Conservation (phyloP, 78 protist genomes). For the Isochrysis galbana region DNA sequence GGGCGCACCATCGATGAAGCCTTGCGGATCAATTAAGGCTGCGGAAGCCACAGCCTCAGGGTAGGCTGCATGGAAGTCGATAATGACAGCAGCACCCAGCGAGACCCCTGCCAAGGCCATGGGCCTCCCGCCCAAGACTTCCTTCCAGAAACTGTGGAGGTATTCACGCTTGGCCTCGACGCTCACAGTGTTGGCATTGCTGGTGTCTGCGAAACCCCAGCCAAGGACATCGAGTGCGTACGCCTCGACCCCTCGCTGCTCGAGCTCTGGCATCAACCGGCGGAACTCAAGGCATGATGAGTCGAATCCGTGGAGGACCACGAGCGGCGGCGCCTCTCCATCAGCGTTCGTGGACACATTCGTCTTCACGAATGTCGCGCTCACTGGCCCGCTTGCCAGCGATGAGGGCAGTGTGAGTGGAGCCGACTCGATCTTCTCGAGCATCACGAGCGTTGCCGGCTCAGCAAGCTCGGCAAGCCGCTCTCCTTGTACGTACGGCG, state of each 20-base stretch:
- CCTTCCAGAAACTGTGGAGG: background rate
- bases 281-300: constrained; percentile 29
- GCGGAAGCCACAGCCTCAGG: background rate
- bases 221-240: constrained; percentile 29
- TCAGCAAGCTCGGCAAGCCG: background rate
- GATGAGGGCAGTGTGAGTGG: background rate
- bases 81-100: constrained; percentile 25
- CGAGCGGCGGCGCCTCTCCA: background rate
- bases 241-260: background rate
- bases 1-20: constrained; percentile 14
- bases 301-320: constrained; percentile 51
- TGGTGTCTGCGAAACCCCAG: constrained; percentile 40
- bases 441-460: background rate
- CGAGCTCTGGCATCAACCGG: constrained; percentile 17
- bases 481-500: no score
- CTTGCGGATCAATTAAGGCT: constrained; percentile 23
- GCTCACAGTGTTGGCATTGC: background rate
- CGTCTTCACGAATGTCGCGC: background rate
- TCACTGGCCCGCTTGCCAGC: background rate
- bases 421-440: background rate
- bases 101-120: background rate
- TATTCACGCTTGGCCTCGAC: background rate
- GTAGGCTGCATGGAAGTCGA: background rate
- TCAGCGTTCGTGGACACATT: background rate
- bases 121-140: background rate